phyloP scores from a whole-genome alignment of 2,329 filamentous ascomycete species.

The Penicillium nordicum region DNA sequence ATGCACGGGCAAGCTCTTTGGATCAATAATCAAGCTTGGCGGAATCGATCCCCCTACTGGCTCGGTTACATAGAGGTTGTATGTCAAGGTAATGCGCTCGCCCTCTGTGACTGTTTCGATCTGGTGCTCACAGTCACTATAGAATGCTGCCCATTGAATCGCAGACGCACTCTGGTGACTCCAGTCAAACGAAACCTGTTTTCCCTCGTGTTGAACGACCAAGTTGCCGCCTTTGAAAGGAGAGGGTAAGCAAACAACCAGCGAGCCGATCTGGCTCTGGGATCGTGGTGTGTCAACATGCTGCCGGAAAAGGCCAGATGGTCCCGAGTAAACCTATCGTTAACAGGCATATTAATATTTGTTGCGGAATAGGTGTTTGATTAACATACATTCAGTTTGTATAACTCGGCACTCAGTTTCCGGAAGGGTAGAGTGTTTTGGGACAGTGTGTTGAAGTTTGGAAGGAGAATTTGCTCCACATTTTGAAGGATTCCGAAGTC shows the following conservation, averaged over 20 bases:
- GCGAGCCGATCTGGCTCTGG: constrained; percentile 49
- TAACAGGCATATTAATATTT: neutral
- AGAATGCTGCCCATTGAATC: constrained; percentile 40
- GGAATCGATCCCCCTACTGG: constrained; percentile 28
- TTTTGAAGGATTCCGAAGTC: constrained; percentile 52
- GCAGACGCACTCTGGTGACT: constrained; percentile 12
- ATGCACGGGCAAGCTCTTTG: constrained; percentile 38
- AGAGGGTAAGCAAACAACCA: constrained; percentile 52
- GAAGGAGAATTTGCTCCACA: constrained; percentile 48
- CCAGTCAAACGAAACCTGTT: constrained; percentile 30
- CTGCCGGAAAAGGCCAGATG: constrained; percentile 50
- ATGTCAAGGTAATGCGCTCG: constrained; percentile 57
- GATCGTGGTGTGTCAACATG: constrained; percentile 56
- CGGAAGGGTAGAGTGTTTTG: constrained; percentile 19
- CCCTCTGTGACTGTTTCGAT: constrained; percentile 48
- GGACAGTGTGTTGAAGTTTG: constrained; percentile 18
- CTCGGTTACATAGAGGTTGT: constrained; percentile 52
- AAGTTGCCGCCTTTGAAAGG: constrained; percentile 33
- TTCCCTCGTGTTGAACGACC: constrained; percentile 32
- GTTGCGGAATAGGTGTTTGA: constrained; percentile 20
- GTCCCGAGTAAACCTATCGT: constrained; percentile 49
- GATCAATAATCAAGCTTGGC: constrained; percentile 27
- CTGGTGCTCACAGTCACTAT: constrained; percentile 38
- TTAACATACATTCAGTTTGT: constrained; percentile 51
- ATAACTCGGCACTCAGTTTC: constrained; percentile 52